Percentiles rank a stretch among this genome's conserved stretches.
Evolutionary conservation across 257 asterid genomes (phyloP).

Genomic region (Nicotiana tabacum): DNA sequence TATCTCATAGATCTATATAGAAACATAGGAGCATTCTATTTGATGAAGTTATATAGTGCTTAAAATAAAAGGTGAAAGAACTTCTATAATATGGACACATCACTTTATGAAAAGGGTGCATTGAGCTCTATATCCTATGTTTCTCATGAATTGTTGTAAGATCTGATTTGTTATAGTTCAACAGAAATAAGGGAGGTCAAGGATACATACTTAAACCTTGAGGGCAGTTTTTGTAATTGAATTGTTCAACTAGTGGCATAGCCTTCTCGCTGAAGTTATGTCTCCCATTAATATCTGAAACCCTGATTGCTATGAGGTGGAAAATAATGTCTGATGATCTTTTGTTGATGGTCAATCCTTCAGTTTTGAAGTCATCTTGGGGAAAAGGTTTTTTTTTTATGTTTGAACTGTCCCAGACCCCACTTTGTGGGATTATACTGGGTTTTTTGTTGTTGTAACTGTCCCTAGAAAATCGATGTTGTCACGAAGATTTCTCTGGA

Average conservation of each 20-base stretch:
- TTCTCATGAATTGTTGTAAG: background rate
- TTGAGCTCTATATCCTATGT: background rate
- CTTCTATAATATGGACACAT: background rate
- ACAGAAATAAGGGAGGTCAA: background rate
- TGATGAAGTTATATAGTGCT: background rate
- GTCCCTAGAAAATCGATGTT: background rate
- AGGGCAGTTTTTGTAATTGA: background rate
- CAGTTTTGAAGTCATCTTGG: background rate
- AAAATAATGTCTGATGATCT: background rate
- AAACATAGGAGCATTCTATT: background rate
- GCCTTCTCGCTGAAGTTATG: background rate
- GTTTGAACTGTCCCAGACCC: too few species aligned
- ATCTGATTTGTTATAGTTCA: background rate
- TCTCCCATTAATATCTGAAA: background rate
- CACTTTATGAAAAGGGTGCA: background rate
- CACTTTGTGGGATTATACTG: too few species aligned
- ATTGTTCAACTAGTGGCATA: background rate
- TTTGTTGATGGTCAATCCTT: background rate
- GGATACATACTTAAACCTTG: background rate
- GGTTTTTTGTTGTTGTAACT: background rate
- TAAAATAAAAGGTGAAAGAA: background rate
- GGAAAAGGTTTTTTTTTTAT: background rate
- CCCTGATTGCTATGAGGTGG: background rate
- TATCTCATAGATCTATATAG: background rate
- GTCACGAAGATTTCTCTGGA: background rate